Conservation (phyloP, 164 flowering plant genomes). For the Vitis labrusca region DNA sequence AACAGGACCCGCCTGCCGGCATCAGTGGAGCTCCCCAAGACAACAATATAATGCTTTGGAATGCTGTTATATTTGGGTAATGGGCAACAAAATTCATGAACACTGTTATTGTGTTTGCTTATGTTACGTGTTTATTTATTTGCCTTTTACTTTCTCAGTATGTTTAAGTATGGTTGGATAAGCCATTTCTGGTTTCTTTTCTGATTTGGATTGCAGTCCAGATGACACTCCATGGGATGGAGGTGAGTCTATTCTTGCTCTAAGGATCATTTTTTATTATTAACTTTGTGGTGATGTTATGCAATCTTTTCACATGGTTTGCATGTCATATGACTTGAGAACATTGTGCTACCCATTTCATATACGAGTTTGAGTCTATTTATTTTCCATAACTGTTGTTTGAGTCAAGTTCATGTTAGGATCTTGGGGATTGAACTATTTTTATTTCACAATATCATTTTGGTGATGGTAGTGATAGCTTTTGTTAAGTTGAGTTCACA, state of each 20-base stretch:
- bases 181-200: slow-evolving; percentile 15
- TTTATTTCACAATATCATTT: too few species aligned
- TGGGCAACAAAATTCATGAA: neutral
- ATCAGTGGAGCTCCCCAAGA: slow-evolving; percentile 95
- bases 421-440: too few species aligned
- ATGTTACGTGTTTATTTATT: neutral
- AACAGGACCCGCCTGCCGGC: slow-evolving; percentile 91
- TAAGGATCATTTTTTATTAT: neutral
- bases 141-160: slow-evolving; percentile 2
- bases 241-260: slow-evolving; percentile 47
- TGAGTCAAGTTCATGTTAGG: too few species aligned
- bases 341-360: too few species aligned
- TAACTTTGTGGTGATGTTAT: too few species aligned
- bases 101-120: neutral
- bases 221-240: slow-evolving; percentile 99
- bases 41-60: slow-evolving; percentile 91
- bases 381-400: too few species aligned
- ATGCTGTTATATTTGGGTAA: slow-evolving; percentile 91
- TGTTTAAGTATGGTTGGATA: slow-evolving; percentile 15
- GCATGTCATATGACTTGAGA: too few species aligned
- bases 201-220: slow-evolving; percentile 67
- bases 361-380: too few species aligned
- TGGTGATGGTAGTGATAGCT: too few species aligned
- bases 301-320: too few species aligned
- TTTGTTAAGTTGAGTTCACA: too few species aligned